phyloP scores from a whole-genome alignment of 2,329 filamentous ascomycete species.

The Coniochaeta sp. region DNA sequence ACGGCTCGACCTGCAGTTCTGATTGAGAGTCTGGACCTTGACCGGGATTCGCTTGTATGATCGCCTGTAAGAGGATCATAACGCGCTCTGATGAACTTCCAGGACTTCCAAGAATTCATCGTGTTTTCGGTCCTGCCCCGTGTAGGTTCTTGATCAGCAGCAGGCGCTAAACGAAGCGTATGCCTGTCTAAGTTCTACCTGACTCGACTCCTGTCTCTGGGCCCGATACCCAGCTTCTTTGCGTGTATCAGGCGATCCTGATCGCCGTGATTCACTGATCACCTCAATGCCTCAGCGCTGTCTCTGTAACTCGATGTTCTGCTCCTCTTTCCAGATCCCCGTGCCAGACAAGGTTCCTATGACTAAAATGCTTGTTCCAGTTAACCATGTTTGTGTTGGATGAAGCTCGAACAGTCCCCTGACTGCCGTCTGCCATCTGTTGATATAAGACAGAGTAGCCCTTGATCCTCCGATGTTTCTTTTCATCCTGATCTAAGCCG shows the following conservation, averaged over 20 bases:
- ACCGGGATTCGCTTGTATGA: conserved; percentile 1
- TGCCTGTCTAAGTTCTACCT: too few species aligned
- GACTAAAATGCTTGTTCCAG: neutral
- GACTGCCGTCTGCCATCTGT: neutral
- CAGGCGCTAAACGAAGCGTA: neutral
- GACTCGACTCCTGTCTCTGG: neutral
- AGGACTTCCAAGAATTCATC: neutral
- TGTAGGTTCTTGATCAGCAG: neutral
- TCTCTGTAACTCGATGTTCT: neutral
- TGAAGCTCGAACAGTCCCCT: neutral
- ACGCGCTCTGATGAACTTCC: too few species aligned
- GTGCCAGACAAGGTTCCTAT: neutral
- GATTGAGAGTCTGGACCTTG: neutral
- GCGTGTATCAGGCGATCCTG: conserved; percentile 1
- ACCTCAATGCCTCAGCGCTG: neutral
- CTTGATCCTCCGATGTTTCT: neutral
- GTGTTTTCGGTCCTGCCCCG: neutral
- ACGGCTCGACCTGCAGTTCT: neutral
- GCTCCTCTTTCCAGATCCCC: neutral
- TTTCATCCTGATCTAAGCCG: neutral
- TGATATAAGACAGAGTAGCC: neutral
- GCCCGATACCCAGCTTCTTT: neutral
- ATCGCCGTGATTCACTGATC: conserved; percentile 1
- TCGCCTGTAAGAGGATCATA: conserved; percentile 1
- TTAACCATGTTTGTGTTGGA: neutral